Evolutionary conservation across 108 stramenopile genomes (phyloP), one percentile per base, ranked within the genome.

Genomic region (Chaetoceros muelleri): DNA sequence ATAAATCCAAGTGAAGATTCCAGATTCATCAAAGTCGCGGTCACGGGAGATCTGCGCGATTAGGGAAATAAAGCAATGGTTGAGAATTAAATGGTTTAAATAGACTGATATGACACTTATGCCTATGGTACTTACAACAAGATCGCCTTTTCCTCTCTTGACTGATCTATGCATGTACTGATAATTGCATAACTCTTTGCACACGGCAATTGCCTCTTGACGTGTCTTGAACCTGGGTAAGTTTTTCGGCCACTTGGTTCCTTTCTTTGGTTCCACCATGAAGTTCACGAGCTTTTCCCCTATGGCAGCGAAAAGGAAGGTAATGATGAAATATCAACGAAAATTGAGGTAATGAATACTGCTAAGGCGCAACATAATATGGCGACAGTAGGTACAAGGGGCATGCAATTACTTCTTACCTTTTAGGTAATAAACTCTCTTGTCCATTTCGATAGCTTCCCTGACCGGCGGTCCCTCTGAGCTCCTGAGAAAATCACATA

Each of bases 1-100:
- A 67, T 91, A 98, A 40, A 96, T 78, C 97, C 97, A 98, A 28
- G 93, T 89, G 73, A 95, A 98, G 72, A 91, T 94, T 24, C 94
- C 97, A 8, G 81, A 71, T 60, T 94, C 90, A 27, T 93, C 91
- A 56, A 95, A 98, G 23, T 88, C 84, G 24, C 82, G 84, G 28
- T 84, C 72, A 59, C 84, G 68, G 44, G 81, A 76, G 48, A 94
- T 69, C 82, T 87, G 57, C 27, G 50, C 3, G n/a, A n/a, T n/a
- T n/a, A n/a, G n/a, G n/a, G n/a, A 40, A 40, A 40, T 5, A 10
- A 13, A 40, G 8, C 13, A 5, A 10, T 5, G 34, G 5, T 13
- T 10, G 34, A 5, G 34, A 49, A 17, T 49, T 3, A 49, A 22
- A 23, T 49, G n/a, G n/a, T n/a, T 7, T 18, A 28, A 48, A 58